Percentiles rank a stretch among this genome's conserved stretches.
Conservation (phyloP, 2,329 filamentous ascomycete genomes). For the Teratosphaeriaceae sp. region DNA sequence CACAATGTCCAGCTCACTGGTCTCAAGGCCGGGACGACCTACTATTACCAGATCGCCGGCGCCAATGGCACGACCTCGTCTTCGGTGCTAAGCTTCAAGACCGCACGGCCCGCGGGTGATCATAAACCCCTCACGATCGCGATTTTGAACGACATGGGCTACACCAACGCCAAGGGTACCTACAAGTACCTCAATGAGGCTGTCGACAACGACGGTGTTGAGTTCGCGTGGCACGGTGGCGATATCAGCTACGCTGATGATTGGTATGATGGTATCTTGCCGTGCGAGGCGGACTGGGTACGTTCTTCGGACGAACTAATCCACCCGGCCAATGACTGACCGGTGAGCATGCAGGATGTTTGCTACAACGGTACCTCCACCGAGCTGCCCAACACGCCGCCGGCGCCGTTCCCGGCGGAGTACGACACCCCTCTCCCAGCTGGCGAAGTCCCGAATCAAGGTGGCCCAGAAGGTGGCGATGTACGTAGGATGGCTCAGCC, state of each 20-base stretch:
- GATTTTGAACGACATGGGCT: conserved; percentile 49
- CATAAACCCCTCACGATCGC: conserved; percentile 38
- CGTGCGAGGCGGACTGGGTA: conserved; percentile 32
- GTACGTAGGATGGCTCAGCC: too few relatives aligned
- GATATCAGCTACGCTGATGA: conserved; percentile 47
- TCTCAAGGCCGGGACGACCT: conserved; percentile 40
- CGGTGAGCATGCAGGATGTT: conserved; percentile 25
- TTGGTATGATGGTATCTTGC: conserved; percentile 46
- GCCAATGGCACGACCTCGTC: conserved; percentile 46
- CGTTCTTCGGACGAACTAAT: not conserved
- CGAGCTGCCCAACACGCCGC: conserved; percentile 33
- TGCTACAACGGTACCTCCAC: conserved; percentile 47
- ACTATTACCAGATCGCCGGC: conserved; percentile 46
- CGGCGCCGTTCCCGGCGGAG: conserved; percentile 30
- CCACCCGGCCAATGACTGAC: conserved; percentile 30
- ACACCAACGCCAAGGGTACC: conserved; percentile 46
- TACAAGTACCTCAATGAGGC: conserved; percentile 37
- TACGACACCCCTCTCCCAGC: conserved; percentile 41
- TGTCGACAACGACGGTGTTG: conserved; percentile 39
- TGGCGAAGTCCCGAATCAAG: conserved; percentile 42
- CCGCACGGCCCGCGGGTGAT: conserved; percentile 40
- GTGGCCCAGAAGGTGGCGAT: conserved; percentile 42
- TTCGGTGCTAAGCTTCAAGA: conserved; percentile 41
- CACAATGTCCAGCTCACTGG: conserved; percentile 43
- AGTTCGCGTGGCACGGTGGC: conserved; percentile 49